Percentiles rank a stretch among this genome's conserved stretches.
Evolutionary conservation across 2,329 filamentous ascomycete genomes (phyloP).

Genomic region (Neofusicoccum ribis): DNA sequence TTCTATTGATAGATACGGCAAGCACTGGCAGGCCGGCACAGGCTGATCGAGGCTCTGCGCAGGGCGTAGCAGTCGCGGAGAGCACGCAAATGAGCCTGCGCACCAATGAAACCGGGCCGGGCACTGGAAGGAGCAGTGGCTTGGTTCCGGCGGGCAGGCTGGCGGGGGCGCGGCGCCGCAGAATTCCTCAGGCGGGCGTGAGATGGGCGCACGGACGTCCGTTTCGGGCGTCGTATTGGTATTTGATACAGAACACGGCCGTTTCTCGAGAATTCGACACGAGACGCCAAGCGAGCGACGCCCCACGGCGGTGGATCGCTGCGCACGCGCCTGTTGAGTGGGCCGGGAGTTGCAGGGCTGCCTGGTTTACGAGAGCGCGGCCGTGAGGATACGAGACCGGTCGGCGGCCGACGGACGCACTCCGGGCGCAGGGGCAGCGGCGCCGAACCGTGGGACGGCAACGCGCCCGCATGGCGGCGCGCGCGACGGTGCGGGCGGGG

Average conservation of each 20-base stretch:
- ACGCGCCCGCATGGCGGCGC: background rate
- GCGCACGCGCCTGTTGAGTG: background rate
- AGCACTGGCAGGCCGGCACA: constrained; percentile 4
- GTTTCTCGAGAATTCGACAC: constrained; percentile 18
- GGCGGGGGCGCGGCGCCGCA: constrained; percentile 2
- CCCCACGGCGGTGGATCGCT: constrained; percentile 14
- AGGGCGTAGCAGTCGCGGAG: background rate
- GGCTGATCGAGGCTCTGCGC: constrained; percentile 15
- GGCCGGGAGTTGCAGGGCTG: constrained; percentile 1
- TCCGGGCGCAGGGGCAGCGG: background rate
- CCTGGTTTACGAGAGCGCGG: background rate
- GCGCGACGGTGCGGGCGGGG: background rate
- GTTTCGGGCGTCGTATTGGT: constrained; percentile 1
- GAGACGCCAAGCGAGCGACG: constrained; percentile 5
- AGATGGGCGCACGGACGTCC: background rate
- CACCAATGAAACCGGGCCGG: constrained; percentile 5
- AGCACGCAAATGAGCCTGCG: constrained; percentile 1
- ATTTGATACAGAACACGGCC: constrained; percentile 14
- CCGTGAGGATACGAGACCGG: background rate
- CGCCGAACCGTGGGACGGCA: background rate
- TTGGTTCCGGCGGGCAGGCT: background rate
- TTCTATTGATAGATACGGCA: constrained; percentile 17
- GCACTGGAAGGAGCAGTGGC: background rate
- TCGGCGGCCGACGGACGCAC: background rate
- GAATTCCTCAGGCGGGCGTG: background rate